These are phyloP conservation scores for Abrus precatorius DNA, from an alignment of 306 rosid genomes.

Conservation along the genomic window DNA sequence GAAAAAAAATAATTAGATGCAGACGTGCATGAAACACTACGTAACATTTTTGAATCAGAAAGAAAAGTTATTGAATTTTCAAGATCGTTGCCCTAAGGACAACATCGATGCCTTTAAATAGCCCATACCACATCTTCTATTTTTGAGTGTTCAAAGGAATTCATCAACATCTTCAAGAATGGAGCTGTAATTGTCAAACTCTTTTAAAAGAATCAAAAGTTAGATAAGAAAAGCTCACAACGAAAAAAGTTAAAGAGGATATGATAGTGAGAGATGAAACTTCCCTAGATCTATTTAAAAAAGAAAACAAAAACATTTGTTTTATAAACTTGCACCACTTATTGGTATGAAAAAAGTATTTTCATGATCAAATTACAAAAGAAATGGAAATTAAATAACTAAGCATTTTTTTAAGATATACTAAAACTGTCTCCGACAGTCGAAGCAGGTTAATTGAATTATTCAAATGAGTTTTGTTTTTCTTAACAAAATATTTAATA, in stretches of 20 bases:
- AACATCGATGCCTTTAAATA: not conserved
- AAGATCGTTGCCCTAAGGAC: not conserved
- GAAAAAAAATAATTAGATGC: not conserved
- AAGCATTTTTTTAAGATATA: not conserved
- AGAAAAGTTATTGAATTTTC: slow-evolving; percentile 5
- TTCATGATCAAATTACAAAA: not conserved
- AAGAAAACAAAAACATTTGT: not conserved
- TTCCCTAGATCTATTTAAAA: not conserved
- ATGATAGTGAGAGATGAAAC: slow-evolving; percentile 39
- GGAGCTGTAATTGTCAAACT: slow-evolving; percentile 18
- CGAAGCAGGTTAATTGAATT: no score
- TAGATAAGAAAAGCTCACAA: slow-evolving; percentile 43
- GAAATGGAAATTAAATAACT: not conserved
- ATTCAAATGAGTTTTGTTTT: no score
- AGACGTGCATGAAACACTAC: slow-evolving; percentile 8
- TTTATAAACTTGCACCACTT: not conserved
- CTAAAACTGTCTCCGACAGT: no score
- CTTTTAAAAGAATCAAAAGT: slow-evolving; percentile 43
- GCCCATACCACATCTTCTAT: not conserved
- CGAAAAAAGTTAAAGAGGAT: slow-evolving; percentile 26
- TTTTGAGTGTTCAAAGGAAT: slow-evolving; percentile 14
- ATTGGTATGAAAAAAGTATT: not conserved
- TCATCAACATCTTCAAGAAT: slow-evolving; percentile 29
- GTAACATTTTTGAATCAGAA: not conserved
- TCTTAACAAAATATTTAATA: no score